These are phyloP conservation scores for Thelonectria blattea DNA, from an alignment of 2,329 filamentous ascomycete genomes.

Conservation along the genomic window DNA sequence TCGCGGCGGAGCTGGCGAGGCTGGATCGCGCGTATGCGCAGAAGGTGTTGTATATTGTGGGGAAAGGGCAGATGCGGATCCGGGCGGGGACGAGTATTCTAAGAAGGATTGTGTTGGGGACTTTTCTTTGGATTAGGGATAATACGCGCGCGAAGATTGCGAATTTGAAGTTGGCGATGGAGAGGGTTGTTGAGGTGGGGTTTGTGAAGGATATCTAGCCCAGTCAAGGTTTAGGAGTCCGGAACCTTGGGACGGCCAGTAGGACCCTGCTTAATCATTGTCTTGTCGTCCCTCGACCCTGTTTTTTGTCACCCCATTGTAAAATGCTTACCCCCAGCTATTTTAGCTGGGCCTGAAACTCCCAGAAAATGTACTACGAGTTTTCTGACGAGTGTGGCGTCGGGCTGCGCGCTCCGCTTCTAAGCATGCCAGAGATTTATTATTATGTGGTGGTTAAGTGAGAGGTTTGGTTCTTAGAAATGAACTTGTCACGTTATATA, in stretches of 20 bases:
- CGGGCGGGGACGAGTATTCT: constrained; percentile 45
- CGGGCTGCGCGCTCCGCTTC: too few relatives aligned
- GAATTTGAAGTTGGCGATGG: constrained; percentile 67
- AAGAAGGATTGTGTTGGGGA: constrained; percentile 52
- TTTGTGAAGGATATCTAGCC: constrained; percentile 8
- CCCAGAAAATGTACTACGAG: too few relatives aligned
- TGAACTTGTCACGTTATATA: too few relatives aligned
- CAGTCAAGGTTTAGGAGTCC: neutral
- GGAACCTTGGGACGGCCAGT: neutral
- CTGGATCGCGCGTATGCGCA: constrained; percentile 46
- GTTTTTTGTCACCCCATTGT: too few relatives aligned
- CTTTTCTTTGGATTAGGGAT: constrained; percentile 67
- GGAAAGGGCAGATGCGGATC: constrained; percentile 61
- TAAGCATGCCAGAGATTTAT: too few relatives aligned
- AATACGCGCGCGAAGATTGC: constrained; percentile 69
- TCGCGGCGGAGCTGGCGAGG: constrained; percentile 20
- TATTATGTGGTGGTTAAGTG: too few relatives aligned
- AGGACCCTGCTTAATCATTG: too few relatives aligned
- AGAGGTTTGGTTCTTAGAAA: too few relatives aligned
- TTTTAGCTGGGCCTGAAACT: too few relatives aligned
- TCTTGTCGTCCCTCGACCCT: too few relatives aligned
- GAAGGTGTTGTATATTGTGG: constrained; percentile 60
- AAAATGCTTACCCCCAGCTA: too few relatives aligned
- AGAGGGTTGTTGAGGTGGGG: constrained; percentile 42
- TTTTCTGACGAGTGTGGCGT: too few relatives aligned